Base-by-base conservation (phyloP, 2,329 filamentous ascomycete genomes). In the Sarocladium brachiariae region DNA sequence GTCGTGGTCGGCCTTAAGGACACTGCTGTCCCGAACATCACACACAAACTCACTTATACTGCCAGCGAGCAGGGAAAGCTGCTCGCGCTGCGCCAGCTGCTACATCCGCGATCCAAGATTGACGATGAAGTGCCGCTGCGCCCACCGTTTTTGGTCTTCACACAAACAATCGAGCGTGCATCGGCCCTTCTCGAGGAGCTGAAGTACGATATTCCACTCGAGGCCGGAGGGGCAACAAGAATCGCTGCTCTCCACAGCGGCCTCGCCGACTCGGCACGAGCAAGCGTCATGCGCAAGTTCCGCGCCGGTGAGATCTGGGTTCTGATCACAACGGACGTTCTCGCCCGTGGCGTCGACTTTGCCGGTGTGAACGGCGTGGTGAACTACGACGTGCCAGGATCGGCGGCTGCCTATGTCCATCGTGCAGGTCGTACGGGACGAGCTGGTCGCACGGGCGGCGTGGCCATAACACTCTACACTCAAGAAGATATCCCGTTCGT, bases 1-100 rank as follows among this genome's bases (percentile, higher is more conserved):
- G 76, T 97, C 5, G 89, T 99, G 5, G 89, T 97, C n/a, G 93
- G 93, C 4, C 74, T 99, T 46, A 97, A 97, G 70, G 93, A 99
- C 68, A 91, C 90, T 2, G 91, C 92, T 2, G 86, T 99, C 48
- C 91, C 93, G 37, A 96, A 95, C 60, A 87, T 99, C 55, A 78
- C 84, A 25, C 93, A 99, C 71, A 87, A 85, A 58, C 83, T 99
- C 23, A 82, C 86, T 25, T 99, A 97, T 68, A 89, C 90, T 30
- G 93, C 89, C 43, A 95, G 87, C 4, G 93, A 99, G 66, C 84
- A 89, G 61, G 93, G 93, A 53, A 99, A 99, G 65, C 81, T 99
- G 25, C 82, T 96, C 50, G 91, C 89, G 6, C 77, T 99, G 11
- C 86, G 93, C 41, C 90, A 97, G 63, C 80, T 99, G 25, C 76